Percentiles rank a stretch among this genome's conserved stretches.
phyloP scores from a whole-genome alignment of 306 rosid genomes.

The Clitoria ternatea region DNA sequence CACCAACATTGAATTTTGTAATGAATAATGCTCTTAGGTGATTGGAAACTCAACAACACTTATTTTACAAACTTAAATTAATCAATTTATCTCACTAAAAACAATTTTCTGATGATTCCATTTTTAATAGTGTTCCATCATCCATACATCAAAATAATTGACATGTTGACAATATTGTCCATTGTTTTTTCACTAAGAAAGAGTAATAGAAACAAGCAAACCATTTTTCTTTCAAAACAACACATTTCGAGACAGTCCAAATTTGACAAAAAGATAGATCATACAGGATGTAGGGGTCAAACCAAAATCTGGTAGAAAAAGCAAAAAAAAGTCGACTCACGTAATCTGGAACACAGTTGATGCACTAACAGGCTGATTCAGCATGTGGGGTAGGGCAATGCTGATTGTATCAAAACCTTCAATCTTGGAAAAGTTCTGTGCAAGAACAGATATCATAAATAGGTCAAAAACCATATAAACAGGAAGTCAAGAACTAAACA shows the following conservation, averaged over 20 bases:
- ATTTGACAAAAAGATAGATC: too few species aligned
- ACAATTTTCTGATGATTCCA: too few species aligned
- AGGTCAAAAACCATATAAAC: not conserved
- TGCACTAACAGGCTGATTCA: slow-evolving; percentile 58
- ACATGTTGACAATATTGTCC: not conserved
- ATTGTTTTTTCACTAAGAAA: not conserved
- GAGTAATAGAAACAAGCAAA: not conserved
- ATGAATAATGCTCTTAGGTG: not conserved
- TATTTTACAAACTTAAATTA: too few species aligned
- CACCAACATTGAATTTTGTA: not conserved
- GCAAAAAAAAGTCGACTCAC: slow-evolving; percentile 45
- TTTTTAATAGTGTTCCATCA: not conserved
- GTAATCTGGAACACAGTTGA: slow-evolving; percentile 62
- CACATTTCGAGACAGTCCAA: too few species aligned
- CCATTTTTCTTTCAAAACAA: too few species aligned
- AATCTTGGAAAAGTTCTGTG: slow-evolving; percentile 49
- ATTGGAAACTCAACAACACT: not conserved
- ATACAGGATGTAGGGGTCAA: not conserved
- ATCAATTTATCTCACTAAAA: too few species aligned
- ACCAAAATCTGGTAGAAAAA: not conserved
- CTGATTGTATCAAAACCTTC: slow-evolving; percentile 36
- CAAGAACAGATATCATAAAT: not conserved
- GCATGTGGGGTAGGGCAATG: slow-evolving; percentile 52
- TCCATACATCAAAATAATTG: not conserved
- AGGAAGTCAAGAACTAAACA: not conserved